Evolutionary conservation across 2,329 filamentous ascomycete genomes (phyloP), one percentile per base, ranked within the genome.

Genomic region (Colletotrichum theobromicola): DNA sequence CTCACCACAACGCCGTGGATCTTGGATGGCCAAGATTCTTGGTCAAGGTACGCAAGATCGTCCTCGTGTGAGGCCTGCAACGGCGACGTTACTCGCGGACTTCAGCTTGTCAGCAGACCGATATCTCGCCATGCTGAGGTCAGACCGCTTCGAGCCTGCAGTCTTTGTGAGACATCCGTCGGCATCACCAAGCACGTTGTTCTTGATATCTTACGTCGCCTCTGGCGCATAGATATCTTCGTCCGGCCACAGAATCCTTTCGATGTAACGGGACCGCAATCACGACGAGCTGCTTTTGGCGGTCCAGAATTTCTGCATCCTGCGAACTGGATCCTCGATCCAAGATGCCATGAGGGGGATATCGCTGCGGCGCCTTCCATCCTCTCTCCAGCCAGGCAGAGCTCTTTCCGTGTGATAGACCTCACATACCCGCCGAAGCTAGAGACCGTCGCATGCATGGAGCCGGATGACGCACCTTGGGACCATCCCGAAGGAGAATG

Each of bases 341-440:
- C 62, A 15, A 28, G 72, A 72, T 75, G 62, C 68, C 15, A 72
- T 30, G 55, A 62, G n/a, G 57, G 37, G 28, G 55, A 67, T 32
- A 50, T 30, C 42, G 63, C 24, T 34, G 34, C 63, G 34, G 26
- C 66, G 28, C 28, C 58, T 58, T 28, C 30, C 72, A 57, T 46
- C 63, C 46, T 46, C 58, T 37, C 57, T 50, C 15, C 72, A 74
- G 63, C 69, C 13, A 46, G 35, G 28, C 32, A 35, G 35, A 26
- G 30, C 53, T 75, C 50, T 34, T 34, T 71, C 61, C 64, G 58
- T 75, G 75, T 76, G 75, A 76, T 75, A 63, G 67, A 61, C 69
- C 74, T 76, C 75, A 76, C 75, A 76, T 76, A 76, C 74, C 75
- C 75, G 75, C 75, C 74, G 75, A 70, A 35, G 37, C 75, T 76